Evolutionary conservation across 495 filamentous ascomycete species (phyloP).

Genomic region (Mycothermus thermophilus): DNA sequence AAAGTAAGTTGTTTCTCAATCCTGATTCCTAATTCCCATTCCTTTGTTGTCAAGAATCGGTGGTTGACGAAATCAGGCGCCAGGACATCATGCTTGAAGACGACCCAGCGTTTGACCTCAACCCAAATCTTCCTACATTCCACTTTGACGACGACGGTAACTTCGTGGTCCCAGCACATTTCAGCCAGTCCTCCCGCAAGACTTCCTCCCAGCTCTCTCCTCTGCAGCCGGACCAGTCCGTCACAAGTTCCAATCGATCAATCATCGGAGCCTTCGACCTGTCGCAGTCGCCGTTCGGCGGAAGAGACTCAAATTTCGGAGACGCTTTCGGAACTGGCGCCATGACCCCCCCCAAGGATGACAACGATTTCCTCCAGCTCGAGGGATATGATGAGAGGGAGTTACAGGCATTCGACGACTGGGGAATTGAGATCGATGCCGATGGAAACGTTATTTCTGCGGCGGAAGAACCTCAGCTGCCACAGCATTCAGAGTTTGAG

Average conservation of each 20-base stretch:
- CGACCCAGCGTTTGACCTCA: slow-evolving; percentile 64
- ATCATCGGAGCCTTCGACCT: slow-evolving; percentile 12
- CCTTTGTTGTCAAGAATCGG: not conserved
- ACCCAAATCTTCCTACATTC: slow-evolving; percentile 16
- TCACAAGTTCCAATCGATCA: slow-evolving; percentile 9
- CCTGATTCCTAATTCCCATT: slow-evolving; percentile 8
- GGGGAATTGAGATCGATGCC: slow-evolving; percentile 30
- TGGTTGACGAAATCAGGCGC: slow-evolving; percentile 38
- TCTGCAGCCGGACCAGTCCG: slow-evolving; percentile 7
- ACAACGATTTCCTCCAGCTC: slow-evolving; percentile 9
- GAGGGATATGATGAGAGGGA: slow-evolving; percentile 18
- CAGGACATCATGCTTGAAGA: slow-evolving; percentile 68
- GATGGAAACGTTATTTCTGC: slow-evolving; percentile 22
- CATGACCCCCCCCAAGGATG: slow-evolving; percentile 13
- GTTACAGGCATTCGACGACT: slow-evolving; percentile 18
- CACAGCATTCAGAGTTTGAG: slow-evolving; percentile 14
- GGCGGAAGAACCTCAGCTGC: slow-evolving; percentile 25
- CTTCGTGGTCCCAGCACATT: slow-evolving; percentile 11
- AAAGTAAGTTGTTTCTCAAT: no score
- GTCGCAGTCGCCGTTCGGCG: slow-evolving; percentile 8
- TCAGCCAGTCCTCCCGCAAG: slow-evolving; percentile 28
- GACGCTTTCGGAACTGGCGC: slow-evolving; percentile 6
- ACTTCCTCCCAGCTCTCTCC: slow-evolving; percentile 34
- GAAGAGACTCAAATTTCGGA: not conserved
- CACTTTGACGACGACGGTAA: slow-evolving; percentile 43